A percentile compares a stretch with the other conserved stretches of the same genome.
These are phyloP conservation scores for Posidonia oceanica DNA, from an alignment of 116 monocot species.

Conservation along the genomic window DNA sequence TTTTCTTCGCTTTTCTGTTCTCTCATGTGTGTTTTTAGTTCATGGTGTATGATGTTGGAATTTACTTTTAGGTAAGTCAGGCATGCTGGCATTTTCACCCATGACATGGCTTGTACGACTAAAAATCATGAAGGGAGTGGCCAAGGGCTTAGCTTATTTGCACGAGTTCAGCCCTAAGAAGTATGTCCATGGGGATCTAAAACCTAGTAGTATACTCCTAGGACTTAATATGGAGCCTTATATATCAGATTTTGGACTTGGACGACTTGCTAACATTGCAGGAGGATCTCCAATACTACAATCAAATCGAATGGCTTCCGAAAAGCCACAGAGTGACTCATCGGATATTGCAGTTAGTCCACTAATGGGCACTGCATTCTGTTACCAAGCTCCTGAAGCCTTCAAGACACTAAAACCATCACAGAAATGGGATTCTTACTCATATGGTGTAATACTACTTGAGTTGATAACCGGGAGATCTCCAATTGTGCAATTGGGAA, in stretches of 20 bases:
- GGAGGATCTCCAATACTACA: slow-evolving; percentile 32
- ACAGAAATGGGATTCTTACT: slow-evolving; percentile 87
- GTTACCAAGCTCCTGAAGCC: slow-evolving; percentile 68
- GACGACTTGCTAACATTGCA: slow-evolving; percentile 48
- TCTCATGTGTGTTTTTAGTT: neutral
- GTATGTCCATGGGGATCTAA: slow-evolving; percentile 74
- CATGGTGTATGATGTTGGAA: neutral
- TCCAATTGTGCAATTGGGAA: slow-evolving; percentile 33
- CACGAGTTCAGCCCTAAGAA: slow-evolving; percentile 74
- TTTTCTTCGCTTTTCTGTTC: neutral
- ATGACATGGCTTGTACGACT: slow-evolving; percentile 36
- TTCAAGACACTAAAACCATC: slow-evolving; percentile 46
- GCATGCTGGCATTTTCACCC: slow-evolving; percentile 21
- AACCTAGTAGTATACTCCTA: slow-evolving; percentile 51
- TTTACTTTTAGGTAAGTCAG: slow-evolving; percentile 28
- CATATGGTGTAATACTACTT: slow-evolving; percentile 61
- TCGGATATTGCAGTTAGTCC: slow-evolving; percentile 33
- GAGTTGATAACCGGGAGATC: slow-evolving; percentile 65
- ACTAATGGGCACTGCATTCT: slow-evolving; percentile 17
- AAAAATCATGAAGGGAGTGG: slow-evolving; percentile 48
- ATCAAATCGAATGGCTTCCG: slow-evolving; percentile 20
- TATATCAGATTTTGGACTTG: slow-evolving; percentile 66
- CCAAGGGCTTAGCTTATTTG: slow-evolving; percentile 50
- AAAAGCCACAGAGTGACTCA: slow-evolving; percentile 19
- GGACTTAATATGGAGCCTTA: slow-evolving; percentile 43